Base-by-base conservation (phyloP, 2,329 filamentous ascomycete genomes). In the Pestalotiopsis fici region DNA sequence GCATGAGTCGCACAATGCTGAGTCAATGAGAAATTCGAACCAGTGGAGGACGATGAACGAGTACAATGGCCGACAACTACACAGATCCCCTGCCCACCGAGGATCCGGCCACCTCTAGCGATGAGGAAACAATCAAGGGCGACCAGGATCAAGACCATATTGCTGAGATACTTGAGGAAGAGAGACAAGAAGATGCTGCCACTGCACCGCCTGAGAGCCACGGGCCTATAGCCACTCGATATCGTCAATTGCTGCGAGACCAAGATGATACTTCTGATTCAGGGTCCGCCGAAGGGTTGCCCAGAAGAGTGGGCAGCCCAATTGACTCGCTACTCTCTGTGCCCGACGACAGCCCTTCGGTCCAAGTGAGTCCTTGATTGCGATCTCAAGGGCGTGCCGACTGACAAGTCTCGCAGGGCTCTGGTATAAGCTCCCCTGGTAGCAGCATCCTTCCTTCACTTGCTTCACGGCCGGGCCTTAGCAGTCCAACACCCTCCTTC, bases 341-440 rank as follows among this genome's bases (percentile, higher is more conserved):
- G 28, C 92, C 93, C 23, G 94, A 97, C 75, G 93, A 97, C 77
- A 91, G 93, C 9, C 93, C 93, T 27, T 98, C 95, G 21, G 78
- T 95, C 65, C 93, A 93, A 83, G 93, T 94, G 83, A 72, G 63
- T 18, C 11, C 31, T 11, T n/a, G 21, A 25, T 23, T 18, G 11
- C 21, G 18, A 12, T n/a, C 5, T 18, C 3, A 37, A n/a, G 18
- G 85, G 72, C 28, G 23, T 47, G 65, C 15, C 18, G 39, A 25
- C 55, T 39, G 67, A 67, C 4, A 60, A 56, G 28, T 25, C 28
- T 67, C 65, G n/a, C 70, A 90, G 88, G 90, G 87, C 66, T 91
- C 89, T 28, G 78, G 86, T 47, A 76, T 88, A 65, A 90, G 87
- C 28, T 90, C 93, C 4, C 89, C 90, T n/a, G 88, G 90, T 47